phyloP scores from a whole-genome alignment of 2,329 filamentous ascomycete species.

The Anthostomella pinea region DNA sequence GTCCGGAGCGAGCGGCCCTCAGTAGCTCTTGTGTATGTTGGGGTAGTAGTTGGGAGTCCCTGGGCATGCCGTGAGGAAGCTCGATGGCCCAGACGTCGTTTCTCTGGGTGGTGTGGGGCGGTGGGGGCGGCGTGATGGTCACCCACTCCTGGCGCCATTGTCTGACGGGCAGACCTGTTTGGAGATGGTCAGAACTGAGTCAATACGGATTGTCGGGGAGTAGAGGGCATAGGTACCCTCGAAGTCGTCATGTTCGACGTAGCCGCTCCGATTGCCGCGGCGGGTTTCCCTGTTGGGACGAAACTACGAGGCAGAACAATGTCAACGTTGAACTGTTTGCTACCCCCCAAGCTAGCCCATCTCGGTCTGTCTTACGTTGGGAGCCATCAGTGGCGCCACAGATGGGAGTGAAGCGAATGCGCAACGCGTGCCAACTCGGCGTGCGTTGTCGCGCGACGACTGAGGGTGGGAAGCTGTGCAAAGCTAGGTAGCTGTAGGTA shows the following conservation, averaged over 20 bases:
- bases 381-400: constrained; percentile 22
- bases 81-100: constrained; percentile 73
- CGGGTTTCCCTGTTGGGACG: constrained; percentile 45
- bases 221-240: constrained; percentile 45
- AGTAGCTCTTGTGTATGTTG: constrained; percentile 80
- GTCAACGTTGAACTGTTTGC: neutral
- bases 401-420: neutral
- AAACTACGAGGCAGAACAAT: constrained; percentile 15
- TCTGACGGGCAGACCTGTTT: constrained; percentile 75
- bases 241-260: constrained; percentile 60
- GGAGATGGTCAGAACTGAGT: too few relatives aligned
- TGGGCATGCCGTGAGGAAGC: constrained; percentile 76
- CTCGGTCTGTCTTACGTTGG: constrained; percentile 18
- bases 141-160: constrained; percentile 80
- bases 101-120: constrained; percentile 60
- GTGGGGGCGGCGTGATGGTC: constrained; percentile 63
- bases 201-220: neutral
- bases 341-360: too few relatives aligned
- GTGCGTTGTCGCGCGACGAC: neutral
- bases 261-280: constrained; percentile 54
- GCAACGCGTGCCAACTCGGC: neutral
- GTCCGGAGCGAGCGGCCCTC: constrained; percentile 74
- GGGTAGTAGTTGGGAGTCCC: constrained; percentile 74
- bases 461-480: too few relatives aligned
- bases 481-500: too few relatives aligned